Evolutionary conservation across 139 green algal genomes (phyloP), one percentile per base, ranked within the genome.

Genomic region (Medakamo hakoo): DNA sequence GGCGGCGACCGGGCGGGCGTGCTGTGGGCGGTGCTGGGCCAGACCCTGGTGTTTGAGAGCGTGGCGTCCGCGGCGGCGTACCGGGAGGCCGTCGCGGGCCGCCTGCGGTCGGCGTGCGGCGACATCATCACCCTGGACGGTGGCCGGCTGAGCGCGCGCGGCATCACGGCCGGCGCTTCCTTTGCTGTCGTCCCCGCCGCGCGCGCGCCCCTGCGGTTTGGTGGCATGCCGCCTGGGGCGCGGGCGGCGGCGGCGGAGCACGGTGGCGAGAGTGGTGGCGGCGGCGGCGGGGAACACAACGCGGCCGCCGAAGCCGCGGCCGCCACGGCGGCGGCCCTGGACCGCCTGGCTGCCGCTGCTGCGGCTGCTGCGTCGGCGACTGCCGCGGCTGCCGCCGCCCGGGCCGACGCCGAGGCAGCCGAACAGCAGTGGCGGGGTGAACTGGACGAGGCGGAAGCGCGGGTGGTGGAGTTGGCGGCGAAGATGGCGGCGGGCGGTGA

Each of bases 111-210:
- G 49, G 66, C 79, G 40, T 30, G 58, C 21, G 32, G 31, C 16
- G 73, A 86, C 57, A 71, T 90, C 9, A 40, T 86, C 27, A 83
- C 70, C 4, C 77, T 90, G 63, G 75, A 84, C 40, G 70, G 77
- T 22, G 24, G 66, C 52, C 71, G 73, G 61, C 71, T 90, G 40
- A 73, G 55, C 21, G 56, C 66, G n/a, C 68, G 73, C 16, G 83
- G 83, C 62, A 75, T 90, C 24, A 67, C 86, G 55, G 40, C 61
- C 55, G 80, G 80, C 55, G 71, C 65, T 29, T 63, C 56, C 65
- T 85, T 82, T 71, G 58, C 60, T 2, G 68, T 79, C 60, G 49
- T 62, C 27, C 62, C 72, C 1, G 30, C 85, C 29, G 69, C 72
- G 28, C 60, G 76, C 22, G 71, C 73, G 3, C 48, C 58, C 27